These are phyloP conservation scores for Rosa lucieae DNA, from an alignment of 306 rosid species.

Conservation along the genomic window DNA sequence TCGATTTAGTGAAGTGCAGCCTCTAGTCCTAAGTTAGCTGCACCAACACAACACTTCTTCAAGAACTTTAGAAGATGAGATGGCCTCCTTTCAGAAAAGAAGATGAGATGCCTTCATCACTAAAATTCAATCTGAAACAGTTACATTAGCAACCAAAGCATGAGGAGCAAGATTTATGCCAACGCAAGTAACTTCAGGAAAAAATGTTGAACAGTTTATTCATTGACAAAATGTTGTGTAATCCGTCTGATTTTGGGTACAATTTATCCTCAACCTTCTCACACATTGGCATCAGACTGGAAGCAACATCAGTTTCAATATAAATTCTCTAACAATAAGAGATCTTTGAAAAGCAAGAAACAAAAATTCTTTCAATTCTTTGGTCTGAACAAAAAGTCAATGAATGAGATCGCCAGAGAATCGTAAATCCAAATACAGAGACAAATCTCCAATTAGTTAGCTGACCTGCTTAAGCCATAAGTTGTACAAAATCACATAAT, in stretches of 20 bases:
- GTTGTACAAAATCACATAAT: neutral
- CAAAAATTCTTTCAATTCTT: neutral
- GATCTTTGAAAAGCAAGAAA: neutral
- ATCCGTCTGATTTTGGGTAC: neutral
- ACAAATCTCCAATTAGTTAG: neutral
- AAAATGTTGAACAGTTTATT: neutral
- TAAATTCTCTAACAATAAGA: neutral
- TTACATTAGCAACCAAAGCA: neutral
- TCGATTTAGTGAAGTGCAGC: neutral
- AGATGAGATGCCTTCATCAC: no score
- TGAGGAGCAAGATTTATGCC: neutral
- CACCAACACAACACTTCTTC: no score
- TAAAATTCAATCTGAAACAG: neutral
- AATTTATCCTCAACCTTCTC: neutral
- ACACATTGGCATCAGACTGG: neutral
- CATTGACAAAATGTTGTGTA: neutral
- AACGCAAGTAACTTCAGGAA: neutral
- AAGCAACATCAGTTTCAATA: neutral
- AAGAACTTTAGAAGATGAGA: no score
- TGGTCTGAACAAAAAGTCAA: neutral
- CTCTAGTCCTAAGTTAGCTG: no score
- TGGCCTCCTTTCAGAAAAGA: no score
- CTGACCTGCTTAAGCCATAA: conserved; percentile 24
- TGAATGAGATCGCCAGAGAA: neutral
- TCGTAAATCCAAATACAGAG: neutral